Evolutionary conservation across 805 yeast genomes (phyloP).

Genomic region (Trichomonascus vanleenenianus): DNA sequence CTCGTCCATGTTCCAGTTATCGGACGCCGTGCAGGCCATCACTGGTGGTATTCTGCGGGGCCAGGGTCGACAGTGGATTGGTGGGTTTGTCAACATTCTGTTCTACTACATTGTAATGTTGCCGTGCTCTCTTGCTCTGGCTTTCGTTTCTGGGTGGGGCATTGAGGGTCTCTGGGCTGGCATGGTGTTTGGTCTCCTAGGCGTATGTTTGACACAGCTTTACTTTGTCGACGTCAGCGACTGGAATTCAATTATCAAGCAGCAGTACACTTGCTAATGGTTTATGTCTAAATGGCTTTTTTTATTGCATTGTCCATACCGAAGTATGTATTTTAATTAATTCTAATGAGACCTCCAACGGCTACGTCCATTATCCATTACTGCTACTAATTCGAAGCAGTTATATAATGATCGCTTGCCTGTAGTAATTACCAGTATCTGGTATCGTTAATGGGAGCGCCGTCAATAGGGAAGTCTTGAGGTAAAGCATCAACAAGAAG

Average conservation of each 20-base stretch:
- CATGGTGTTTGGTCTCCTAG: slow-evolving; percentile 45
- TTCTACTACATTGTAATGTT: slow-evolving; percentile 60
- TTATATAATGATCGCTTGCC: too few species aligned
- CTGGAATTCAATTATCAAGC: background rate
- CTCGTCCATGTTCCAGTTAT: slow-evolving; percentile 55
- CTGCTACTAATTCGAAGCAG: too few species aligned
- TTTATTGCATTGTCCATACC: too few species aligned
- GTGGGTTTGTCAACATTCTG: slow-evolving; percentile 61
- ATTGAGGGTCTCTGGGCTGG: slow-evolving; percentile 71
- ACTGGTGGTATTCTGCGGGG: slow-evolving; percentile 71
- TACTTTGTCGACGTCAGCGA: background rate
- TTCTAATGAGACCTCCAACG: too few species aligned
- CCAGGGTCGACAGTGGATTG: slow-evolving; percentile 66
- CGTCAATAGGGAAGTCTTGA: too few species aligned
- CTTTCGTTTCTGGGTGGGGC: slow-evolving; percentile 41
- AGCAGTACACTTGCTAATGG: too few species aligned
- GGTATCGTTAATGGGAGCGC: too few species aligned
- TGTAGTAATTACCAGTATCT: too few species aligned
- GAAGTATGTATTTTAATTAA: too few species aligned
- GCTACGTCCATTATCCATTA: too few species aligned
- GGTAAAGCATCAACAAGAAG: too few species aligned
- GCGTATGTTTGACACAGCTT: background rate
- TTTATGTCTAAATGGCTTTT: too few species aligned
- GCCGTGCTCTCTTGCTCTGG: slow-evolving; percentile 47
- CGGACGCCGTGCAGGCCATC: slow-evolving; percentile 64